These are phyloP conservation scores for Arxiozyma telluris DNA, from an alignment of 1,139 yeast species.

Conservation along the genomic window DNA sequence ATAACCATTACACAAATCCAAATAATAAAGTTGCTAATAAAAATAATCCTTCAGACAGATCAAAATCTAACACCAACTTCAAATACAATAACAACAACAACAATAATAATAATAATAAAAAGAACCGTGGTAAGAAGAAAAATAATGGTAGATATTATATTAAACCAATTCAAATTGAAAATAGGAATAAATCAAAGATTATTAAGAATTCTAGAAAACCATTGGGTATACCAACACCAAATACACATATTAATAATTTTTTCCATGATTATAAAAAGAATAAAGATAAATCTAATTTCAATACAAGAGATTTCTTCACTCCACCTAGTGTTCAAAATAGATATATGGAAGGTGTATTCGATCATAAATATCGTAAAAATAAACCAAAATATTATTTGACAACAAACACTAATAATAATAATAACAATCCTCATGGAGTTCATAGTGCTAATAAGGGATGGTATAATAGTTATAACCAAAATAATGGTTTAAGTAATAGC, in stretches of 20 bases:
- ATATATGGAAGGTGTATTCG: conserved; percentile 62
- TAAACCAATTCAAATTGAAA: conserved; percentile 23
- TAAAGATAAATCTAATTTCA: conserved; percentile 33
- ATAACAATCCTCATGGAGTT: conserved; percentile 15
- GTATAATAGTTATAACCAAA: conserved; percentile 12
- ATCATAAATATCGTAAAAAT: conserved; percentile 26
- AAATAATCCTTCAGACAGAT: conserved; percentile 9
- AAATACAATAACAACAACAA: conserved; percentile 14
- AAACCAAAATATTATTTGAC: conserved; percentile 3
- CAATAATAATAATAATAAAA: conserved; percentile 10
- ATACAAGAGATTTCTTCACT: conserved; percentile 65
- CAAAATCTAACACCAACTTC: conserved; percentile 24
- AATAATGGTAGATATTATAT: conserved; percentile 9
- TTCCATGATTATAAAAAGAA: conserved; percentile 29
- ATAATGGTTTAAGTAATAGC: conserved; percentile 16
- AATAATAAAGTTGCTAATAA: conserved; percentile 3
- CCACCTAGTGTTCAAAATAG: conserved; percentile 67
- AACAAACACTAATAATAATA: conserved; percentile 10
- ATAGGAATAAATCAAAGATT: conserved; percentile 31
- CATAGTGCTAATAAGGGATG: conserved; percentile 10
- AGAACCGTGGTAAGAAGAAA: conserved; percentile 12
- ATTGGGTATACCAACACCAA: conserved; percentile 52
- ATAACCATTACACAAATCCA: conserved; percentile 3
- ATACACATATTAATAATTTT: conserved; percentile 33
- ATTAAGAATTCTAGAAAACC: conserved; percentile 50